A percentile compares a stretch with the other conserved stretches of the same genome.
Evolutionary conservation across 768 basidiomycete genomes (phyloP).

Genomic region (Gyrodon lividus): DNA sequence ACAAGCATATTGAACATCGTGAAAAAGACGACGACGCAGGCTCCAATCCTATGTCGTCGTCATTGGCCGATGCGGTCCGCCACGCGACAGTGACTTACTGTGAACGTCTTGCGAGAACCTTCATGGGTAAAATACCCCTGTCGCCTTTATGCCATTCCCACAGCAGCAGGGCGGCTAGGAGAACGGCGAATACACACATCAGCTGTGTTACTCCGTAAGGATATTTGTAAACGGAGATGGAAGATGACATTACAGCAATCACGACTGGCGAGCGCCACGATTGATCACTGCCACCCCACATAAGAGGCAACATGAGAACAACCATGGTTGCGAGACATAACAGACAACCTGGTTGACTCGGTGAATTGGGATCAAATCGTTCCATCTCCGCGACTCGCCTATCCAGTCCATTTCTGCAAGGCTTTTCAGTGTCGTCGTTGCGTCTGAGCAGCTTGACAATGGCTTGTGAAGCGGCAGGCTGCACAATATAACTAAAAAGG

Average conservation of each 20-base stretch:
- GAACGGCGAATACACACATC: constrained; percentile 8
- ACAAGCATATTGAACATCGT: constrained; percentile 14
- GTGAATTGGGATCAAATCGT: neutral
- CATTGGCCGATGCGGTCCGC: neutral
- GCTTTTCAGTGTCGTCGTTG: neutral
- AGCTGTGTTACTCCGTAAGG: constrained; percentile 1
- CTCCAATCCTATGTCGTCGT: constrained; percentile 4
- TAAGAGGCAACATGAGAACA: constrained; percentile 11
- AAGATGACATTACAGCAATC: constrained; percentile 3
- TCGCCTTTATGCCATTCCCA: constrained; percentile 13
- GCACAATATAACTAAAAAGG: constrained; percentile 5
- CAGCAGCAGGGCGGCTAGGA: constrained; percentile 3
- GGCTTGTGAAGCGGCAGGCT: constrained; percentile 7
- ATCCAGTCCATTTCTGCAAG: constrained; percentile 15
- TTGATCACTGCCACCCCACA: constrained; percentile 2
- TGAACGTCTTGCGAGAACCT: constrained; percentile 6
- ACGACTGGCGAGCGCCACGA: constrained; percentile 12
- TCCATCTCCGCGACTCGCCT: neutral
- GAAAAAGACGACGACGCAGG: constrained; percentile 9
- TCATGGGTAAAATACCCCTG: constrained; percentile 8
- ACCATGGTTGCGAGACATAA: constrained; percentile 12
- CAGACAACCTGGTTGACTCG: constrained; percentile 9
- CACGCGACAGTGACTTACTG: constrained; percentile 1
- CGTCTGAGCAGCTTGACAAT: neutral
- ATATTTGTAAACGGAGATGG: neutral